Base-by-base conservation (phyloP, 805 yeast species). In the Hagleromyces aurorensis region DNA sequence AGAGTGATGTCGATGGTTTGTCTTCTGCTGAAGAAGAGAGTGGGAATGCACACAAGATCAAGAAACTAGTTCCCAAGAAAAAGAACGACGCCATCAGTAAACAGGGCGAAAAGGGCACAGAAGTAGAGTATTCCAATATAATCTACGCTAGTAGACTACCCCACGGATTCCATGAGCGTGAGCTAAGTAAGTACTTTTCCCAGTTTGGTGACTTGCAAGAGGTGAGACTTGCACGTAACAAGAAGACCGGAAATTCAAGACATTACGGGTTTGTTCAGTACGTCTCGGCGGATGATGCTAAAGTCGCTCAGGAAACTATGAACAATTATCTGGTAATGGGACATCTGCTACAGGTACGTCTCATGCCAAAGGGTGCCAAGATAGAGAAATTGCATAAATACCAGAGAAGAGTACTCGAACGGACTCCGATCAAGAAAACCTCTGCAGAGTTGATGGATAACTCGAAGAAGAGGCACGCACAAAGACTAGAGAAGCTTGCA, bases 231-330 rank as follows among this genome's bases (percentile, higher is more conserved):
- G 83, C 95, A 24, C 74, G 96, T 53, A 89, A 83, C 64, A 86
- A 81, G 58, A 80, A 78, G 50, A 78, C 94, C 5, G 97, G 97
- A 25, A 75, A 77, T 32, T 77, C 94, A 10, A 87, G 85, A 61
- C 96, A 86, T 55, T 89, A 76, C 57, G 97, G 86, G 5, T 89
- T 84, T 57, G 64, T 91, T 25, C 96, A 91, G 59, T 91, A 89
- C 50, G 71, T 69, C 23, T 67, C 74, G 32, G 52, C 56, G 21
- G 83, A 77, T 27, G 93, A 81, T 33, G 96, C 97, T 25, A 70
- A 75, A 44, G 67, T 86, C 38, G 98, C 96, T 3, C 82, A 81
- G 38, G 97, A 91, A 43, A 78, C 96, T 25, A 91, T 91, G 98
- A 78, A 91, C 60, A 91, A 91, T 61, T 91, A 91, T 50, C 68